Conservation (phyloP, 1,284 basidiomycete genomes). For the Uromyces viciae-fabae region DNA sequence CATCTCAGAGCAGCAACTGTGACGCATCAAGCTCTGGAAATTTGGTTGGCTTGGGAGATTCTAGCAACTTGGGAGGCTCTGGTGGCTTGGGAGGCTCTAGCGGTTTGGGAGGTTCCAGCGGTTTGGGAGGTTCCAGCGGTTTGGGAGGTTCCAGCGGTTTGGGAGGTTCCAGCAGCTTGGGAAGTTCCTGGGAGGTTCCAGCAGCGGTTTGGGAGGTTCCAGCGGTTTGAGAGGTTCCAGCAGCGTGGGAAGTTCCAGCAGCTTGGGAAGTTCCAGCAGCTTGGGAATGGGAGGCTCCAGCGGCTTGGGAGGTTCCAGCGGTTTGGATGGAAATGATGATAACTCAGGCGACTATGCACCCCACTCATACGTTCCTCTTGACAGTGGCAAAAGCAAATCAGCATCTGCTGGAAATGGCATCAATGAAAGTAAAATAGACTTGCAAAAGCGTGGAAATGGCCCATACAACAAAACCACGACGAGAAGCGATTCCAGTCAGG, state of each 20-base stretch:
- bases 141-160: background rate
- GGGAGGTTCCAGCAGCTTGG: background rate
- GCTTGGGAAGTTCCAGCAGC: background rate
- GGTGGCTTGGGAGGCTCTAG: background rate
- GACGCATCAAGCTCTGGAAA: constrained; percentile 8
- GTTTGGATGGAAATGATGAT: no score
- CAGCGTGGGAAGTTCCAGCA: background rate
- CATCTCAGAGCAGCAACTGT: constrained; percentile 16
- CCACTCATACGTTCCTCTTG: background rate
- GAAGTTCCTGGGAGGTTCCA: background rate
- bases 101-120: background rate
- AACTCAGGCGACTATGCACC: background rate
- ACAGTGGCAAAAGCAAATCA: background rate
- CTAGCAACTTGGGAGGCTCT: background rate
- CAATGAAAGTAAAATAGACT: no score
- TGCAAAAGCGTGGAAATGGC: no score
- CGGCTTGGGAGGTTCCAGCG: background rate
- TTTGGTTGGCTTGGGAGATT: background rate
- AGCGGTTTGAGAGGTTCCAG: background rate
- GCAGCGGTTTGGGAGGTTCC: background rate
- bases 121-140: background rate
- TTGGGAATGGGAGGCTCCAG: no score
- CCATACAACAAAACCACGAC: background rate
- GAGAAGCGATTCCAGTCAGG: background rate
- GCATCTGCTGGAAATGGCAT: no score